Evolutionary conservation across 139 green algal genomes (phyloP), one percentile per base, ranked within the genome.

Genomic region (Deuterostichococcus epilithicus): DNA sequence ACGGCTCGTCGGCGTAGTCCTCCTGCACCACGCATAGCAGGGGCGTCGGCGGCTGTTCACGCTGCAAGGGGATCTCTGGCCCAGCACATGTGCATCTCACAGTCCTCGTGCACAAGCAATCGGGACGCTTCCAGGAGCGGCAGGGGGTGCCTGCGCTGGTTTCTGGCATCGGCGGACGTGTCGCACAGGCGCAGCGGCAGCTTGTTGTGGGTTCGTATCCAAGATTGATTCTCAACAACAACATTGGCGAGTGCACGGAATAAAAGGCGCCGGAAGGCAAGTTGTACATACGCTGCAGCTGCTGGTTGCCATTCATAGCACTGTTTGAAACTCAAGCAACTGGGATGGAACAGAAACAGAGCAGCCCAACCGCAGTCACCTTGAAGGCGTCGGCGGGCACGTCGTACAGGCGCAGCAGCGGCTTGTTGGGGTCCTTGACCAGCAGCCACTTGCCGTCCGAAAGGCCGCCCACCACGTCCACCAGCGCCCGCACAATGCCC

Each of bases 371-470:
- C 47, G 36, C 28, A 34, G 67, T 39, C 63, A 73, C 60, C 39
- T 88, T 77, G 72, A 96, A 94, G 1, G 88, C 83, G 76, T 90
- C 89, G 30, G 80, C 83, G 25, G 91, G 90, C 10, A 96, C 75
- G 2, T 80, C 80, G 82, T 96, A 97, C 70, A 98, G 80, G 34
- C 90, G 85, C 72, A 97, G 84, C 59, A 97, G 82, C 32, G 93
- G 88, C 83, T 98, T 98, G 90, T 97, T 98, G 77, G 96, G 92
- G 79, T 99, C 95, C 82, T 92, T 91, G 15, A 98, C 86, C 52
- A 98, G 82, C 35, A 98, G 86, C 83, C 95, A 98, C 66, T 89
- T 90, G 69, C 91, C 84, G 28, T 96, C 90, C 25, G 90, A 84
- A 69, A 94, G 79, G 77, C 88, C 90, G 45, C 94, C 81, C 74